Evolutionary conservation across 1,284 basidiomycete species (phyloP), one percentile per base, ranked within the genome.

Genomic region (Sutorius eximius): DNA sequence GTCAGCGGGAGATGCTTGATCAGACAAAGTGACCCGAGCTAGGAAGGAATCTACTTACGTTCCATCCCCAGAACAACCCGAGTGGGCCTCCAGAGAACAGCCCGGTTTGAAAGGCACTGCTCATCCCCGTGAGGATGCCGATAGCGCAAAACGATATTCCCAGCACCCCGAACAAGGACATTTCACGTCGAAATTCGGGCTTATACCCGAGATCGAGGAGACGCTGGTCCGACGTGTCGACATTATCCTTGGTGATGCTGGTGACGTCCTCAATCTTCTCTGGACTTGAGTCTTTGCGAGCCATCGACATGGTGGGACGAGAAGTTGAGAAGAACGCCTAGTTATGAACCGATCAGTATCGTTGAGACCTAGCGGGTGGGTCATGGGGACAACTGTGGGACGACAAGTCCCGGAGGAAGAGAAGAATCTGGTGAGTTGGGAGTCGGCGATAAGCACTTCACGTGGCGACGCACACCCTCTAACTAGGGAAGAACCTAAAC

Each of bases 11-110:
- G 7, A 22, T 11, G 16, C 16, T 36, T 13, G 33, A 34, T 48
- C 22, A 55, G 44, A 15, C 12, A 10, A 13, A 43, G 29, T n/a
- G 18, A 41, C 10, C 10, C 30, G 48, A 40, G 50, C 45, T n/a
- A 1, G 20, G 32, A 33, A 29, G 16, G 10, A 33, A 6, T 11
- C 34, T 33, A 71, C 77, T 58, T 59, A 83, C 82, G 63, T 83
- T 83, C 82, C 82, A 84, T n/a, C 81, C 82, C 82, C 81, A 84
- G 62, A 84, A 84, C 57, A 83, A 64, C 1, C 82, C 81, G 33
- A 83, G 64, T 4, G 82, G 82, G 3, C 82, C 82, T 4, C 82
- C 82, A 33, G 80, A 81, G 65, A 83, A 81, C 33, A 82, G 66
- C 0, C 82, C 81, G 0, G 82, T 82, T 62, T 84, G 82, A 59